Percentiles rank a stretch among this genome's conserved stretches.
phyloP scores from a whole-genome alignment of 2,329 filamentous ascomycete species.

The Pyrenophora teres region DNA sequence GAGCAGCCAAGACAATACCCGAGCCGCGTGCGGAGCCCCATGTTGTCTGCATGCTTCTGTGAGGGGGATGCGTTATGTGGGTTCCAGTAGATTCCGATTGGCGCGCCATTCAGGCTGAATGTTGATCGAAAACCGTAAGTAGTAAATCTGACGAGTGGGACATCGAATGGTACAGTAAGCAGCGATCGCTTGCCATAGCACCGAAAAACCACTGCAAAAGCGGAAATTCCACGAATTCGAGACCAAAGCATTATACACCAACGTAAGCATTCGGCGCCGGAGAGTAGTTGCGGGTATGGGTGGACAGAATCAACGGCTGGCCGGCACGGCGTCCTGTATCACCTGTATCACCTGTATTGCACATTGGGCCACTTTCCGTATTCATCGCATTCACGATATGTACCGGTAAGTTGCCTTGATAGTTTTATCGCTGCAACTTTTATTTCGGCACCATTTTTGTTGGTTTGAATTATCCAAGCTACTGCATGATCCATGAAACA shows the following conservation, averaged over 20 bases:
- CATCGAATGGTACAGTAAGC: not conserved
- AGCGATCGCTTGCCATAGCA: not conserved
- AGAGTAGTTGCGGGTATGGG: too few relatives aligned
- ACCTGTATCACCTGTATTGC: too few relatives aligned
- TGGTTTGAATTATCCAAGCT: not conserved
- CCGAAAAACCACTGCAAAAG: not conserved
- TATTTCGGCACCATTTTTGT: not conserved
- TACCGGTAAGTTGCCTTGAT: too few relatives aligned
- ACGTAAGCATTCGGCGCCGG: too few relatives aligned
- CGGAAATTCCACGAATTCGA: not conserved
- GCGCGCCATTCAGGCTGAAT: slow-evolving; percentile 30
- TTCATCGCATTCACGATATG: too few relatives aligned
- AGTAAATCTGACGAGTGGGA: not conserved
- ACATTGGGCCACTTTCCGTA: too few relatives aligned
- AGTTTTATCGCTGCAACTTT: too few relatives aligned
- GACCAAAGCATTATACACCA: too few relatives aligned
- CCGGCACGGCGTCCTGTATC: too few relatives aligned
- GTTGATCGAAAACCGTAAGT: slow-evolving; percentile 1
- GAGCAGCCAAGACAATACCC: slow-evolving; percentile 10
- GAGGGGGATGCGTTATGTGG: slow-evolving; percentile 24
- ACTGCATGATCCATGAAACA: not conserved
- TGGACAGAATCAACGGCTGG: too few relatives aligned
- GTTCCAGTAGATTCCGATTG: slow-evolving; percentile 10
- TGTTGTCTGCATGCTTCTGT: slow-evolving; percentile 2
- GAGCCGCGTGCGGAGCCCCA: slow-evolving; percentile 26